Evolutionary conservation across 331 rosid species (phyloP).

Genomic region (Erythrophleum ivorense): DNA sequence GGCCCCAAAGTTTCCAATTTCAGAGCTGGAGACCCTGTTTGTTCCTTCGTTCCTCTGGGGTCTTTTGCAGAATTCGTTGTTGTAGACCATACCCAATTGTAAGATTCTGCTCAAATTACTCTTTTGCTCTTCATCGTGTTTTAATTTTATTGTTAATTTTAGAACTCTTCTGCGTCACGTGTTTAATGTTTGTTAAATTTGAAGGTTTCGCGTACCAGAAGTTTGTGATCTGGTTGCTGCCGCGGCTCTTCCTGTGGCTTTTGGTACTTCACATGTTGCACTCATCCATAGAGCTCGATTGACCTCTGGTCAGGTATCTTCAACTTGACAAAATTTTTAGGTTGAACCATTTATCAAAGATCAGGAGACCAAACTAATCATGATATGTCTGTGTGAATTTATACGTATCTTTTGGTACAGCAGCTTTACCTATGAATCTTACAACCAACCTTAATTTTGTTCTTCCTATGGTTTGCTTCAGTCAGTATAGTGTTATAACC

Average conservation of each 20-base stretch:
- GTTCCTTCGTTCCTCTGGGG: conserved; percentile 67
- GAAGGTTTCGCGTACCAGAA: conserved; percentile 81
- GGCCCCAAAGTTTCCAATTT: conserved; percentile 72
- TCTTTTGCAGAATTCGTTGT: conserved; percentile 85
- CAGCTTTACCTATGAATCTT: not conserved
- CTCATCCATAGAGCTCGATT: conserved; percentile 84
- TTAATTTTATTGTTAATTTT: not conserved
- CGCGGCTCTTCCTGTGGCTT: conserved; percentile 89
- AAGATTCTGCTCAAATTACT: conserved; percentile 23
- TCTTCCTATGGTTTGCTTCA: not conserved
- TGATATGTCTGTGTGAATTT: not conserved
- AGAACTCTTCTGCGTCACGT: not conserved
- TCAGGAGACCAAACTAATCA: not conserved
- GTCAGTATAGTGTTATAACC: not conserved
- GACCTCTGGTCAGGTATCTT: conserved; percentile 71
- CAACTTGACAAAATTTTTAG: not conserved
- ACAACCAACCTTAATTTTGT: not conserved
- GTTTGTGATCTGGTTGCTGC: conserved; percentile 91
- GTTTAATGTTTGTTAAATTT: conserved; percentile 25
- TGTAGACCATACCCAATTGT: conserved; percentile 67
- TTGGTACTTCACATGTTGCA: conserved; percentile 91
- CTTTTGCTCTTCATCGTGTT: conserved; percentile 10
- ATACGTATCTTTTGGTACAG: not conserved
- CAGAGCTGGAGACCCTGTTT: conserved; percentile 77
- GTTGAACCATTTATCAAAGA: not conserved